A percentile compares a stretch with the other conserved stretches of the same genome.
Conservation (phyloP, 345 rosid genomes). For the Eucalyptus viminalis region DNA sequence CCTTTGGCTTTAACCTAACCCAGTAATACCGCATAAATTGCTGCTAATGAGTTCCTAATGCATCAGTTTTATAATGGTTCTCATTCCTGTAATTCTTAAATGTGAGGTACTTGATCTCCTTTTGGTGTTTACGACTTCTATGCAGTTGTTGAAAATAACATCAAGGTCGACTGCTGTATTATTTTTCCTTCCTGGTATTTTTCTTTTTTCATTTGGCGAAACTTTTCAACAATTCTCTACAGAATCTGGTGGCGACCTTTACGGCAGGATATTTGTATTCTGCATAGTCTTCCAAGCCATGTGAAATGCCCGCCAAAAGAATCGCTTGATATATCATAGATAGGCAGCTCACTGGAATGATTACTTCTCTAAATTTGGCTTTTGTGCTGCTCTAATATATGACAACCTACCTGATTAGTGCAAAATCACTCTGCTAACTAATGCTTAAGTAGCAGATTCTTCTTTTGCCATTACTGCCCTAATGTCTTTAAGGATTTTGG, state of each 20-base stretch:
- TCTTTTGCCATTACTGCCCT: not conserved
- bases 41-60: not conserved
- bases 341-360: not conserved
- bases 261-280: not conserved
- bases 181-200: not conserved
- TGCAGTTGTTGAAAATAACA: not conserved
- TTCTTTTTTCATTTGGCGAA: not conserved
- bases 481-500: not conserved
- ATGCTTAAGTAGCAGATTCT: not conserved
- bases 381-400: too few relatives aligned
- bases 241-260: not conserved
- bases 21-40: not conserved
- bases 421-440: not conserved
- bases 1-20: not conserved
- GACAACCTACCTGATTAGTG: too few relatives aligned
- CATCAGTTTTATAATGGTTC: not conserved
- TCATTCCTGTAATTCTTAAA: not conserved
- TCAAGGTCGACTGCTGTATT: not conserved
- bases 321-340: not conserved
- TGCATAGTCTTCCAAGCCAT: not conserved
- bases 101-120: not conserved
- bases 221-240: not conserved
- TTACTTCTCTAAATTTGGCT: too few relatives aligned
- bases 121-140: not conserved
- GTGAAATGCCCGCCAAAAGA: not conserved